A percentile compares a stretch with the other conserved stretches of the same genome.
Evolutionary conservation across 441 rosid genomes (phyloP).

Genomic region (Oxalis stricta): DNA sequence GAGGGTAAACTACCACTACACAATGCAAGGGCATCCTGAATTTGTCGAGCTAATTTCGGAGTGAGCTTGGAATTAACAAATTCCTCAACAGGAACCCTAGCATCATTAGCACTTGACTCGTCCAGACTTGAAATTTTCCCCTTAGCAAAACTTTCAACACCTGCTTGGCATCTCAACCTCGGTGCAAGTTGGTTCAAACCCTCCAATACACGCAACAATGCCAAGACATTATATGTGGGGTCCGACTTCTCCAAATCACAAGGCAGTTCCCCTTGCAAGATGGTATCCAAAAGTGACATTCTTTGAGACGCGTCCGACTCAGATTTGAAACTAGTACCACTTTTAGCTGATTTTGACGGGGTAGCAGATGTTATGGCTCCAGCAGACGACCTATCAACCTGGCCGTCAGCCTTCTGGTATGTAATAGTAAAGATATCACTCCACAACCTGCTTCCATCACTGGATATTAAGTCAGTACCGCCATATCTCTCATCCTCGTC

Average conservation of each 20-base stretch:
- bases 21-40: constrained; percentile 97
- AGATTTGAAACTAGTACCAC: constrained; percentile 29
- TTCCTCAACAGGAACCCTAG: constrained; percentile 66
- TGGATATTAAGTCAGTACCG: constrained; percentile 68
- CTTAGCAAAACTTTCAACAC: constrained; percentile 57
- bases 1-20: constrained; percentile 98
- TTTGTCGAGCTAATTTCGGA: constrained; percentile 95
- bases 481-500: constrained; percentile 87
- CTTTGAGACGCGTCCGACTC: constrained; percentile 46
- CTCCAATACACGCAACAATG: constrained; percentile 78
- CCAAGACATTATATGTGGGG: constrained; percentile 78
- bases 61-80: constrained; percentile 88
- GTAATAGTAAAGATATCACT: constrained; percentile 83
- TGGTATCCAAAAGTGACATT: constrained; percentile 80
- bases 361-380: constrained; percentile 47
- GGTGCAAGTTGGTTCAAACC: constrained; percentile 92
- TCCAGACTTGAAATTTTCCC: constrained; percentile 45
- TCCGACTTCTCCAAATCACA: constrained; percentile 93
- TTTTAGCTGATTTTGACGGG: constrained; percentile 43
- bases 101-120: constrained; percentile 39
- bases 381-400: constrained; percentile 45
- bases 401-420: constrained; percentile 83
- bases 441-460: constrained; percentile 92
- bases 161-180: constrained; percentile 62
- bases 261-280: constrained; percentile 89